These are phyloP conservation scores for Chenopodium album DNA, from an alignment of 148 eudicot species.

Conservation along the genomic window DNA sequence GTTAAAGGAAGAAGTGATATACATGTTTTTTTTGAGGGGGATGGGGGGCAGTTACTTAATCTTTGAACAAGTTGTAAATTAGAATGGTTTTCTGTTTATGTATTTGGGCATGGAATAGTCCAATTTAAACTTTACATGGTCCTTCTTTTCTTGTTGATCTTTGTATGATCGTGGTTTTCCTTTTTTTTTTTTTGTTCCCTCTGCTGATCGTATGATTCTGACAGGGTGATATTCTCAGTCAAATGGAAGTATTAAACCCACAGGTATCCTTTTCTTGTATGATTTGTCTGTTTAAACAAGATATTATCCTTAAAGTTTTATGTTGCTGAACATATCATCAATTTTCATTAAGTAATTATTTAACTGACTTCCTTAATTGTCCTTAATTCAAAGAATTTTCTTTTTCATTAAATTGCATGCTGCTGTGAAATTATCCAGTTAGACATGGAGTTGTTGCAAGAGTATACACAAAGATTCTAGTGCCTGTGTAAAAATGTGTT, in stretches of 20 bases:
- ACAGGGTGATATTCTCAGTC: constrained; percentile 65
- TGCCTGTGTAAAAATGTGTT: background rate
- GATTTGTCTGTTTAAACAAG: background rate
- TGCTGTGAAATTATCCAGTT: background rate
- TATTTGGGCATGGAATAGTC: background rate
- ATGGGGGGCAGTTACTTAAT: background rate
- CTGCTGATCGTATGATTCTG: background rate
- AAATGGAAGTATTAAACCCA: constrained; percentile 76
- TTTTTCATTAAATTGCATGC: background rate
- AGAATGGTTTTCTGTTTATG: background rate
- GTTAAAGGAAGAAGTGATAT: background rate
- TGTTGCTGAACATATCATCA: background rate
- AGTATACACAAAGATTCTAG: background rate
- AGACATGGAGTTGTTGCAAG: background rate
- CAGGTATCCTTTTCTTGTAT: constrained; percentile 52
- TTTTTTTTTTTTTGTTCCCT: too few relatives aligned
- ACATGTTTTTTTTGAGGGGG: background rate
- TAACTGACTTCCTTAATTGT: background rate
- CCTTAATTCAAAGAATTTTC: background rate
- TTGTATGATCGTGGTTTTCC: too few relatives aligned
- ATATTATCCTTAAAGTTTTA: background rate
- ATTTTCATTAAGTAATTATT: background rate
- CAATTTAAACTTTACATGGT: background rate
- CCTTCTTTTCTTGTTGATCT: background rate
- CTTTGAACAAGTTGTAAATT: background rate